Base-by-base conservation (phyloP, 768 basidiomycete genomes). In the Nidularia sp. region DNA sequence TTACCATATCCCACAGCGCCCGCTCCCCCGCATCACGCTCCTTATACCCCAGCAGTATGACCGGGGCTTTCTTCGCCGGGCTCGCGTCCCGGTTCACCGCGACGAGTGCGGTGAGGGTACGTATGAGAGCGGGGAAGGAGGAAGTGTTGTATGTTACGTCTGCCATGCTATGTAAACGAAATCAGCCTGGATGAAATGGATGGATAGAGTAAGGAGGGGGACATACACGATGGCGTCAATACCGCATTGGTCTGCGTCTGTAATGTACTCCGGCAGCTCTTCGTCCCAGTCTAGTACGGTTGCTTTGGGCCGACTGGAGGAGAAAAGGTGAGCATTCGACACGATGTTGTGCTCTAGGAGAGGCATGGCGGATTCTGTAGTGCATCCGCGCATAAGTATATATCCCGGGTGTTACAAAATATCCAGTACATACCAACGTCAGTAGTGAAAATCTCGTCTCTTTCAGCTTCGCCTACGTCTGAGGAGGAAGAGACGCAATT, bases 111-210 rank as follows among this genome's bases (percentile, higher is more conserved):
- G 71, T 67, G 22, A 96, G 69, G 0, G 91, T 93, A n/a, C 70
- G 69, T 13, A 92, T 66, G 39, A 96, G 80, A 0, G 87, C 75
- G 2, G 88, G 81, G 66, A 96, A 97, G 1, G 91, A 88, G 1
- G 84, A 71, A 0, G 90, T 91, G 69, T 96, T 96, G 72, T 95
- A 96, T 1, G 92, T 87, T 6, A 95, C 90, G 60, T 97, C 94
- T 9, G 93, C 90, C 84, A 95, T 92, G 43, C 93, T 94, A 57
- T 29, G 25, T 29, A 4, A 4, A 29, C 25, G 25, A 29, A 29
- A 29, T 29, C 4, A 29, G 25, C 25, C 25, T 29, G n/a, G 10
- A 13, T 34, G 45, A 45, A 50, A 7, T 31, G 2, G 35, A 22
- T 25, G 15, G 33, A n/a, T 12, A 25, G 36, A 31, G 3, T 49